phyloP scores from a whole-genome alignment of 345 rosid genomes.

The Hevea brasiliensis region DNA sequence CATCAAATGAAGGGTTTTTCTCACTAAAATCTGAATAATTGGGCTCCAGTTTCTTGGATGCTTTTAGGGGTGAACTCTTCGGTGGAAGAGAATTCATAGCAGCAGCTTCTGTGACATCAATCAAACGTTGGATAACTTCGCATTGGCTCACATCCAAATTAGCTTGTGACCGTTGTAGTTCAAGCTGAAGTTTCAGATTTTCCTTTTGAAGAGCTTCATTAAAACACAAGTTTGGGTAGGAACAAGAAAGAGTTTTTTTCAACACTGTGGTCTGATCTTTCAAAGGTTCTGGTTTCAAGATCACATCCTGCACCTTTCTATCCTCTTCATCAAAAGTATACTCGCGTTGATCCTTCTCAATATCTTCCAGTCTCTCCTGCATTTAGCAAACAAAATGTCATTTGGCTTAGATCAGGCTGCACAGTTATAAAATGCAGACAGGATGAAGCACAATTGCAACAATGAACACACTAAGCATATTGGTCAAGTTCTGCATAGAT shows the following conservation, averaged over 20 bases:
- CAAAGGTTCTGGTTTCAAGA: constrained; percentile 70
- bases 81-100: constrained; percentile 42
- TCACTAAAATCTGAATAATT: constrained; percentile 45
- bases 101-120: constrained; percentile 76
- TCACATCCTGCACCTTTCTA: constrained; percentile 76
- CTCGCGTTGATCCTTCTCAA: constrained; percentile 88
- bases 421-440: background rate
- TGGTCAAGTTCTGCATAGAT: background rate
- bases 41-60: constrained; percentile 52
- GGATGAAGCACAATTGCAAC: background rate
- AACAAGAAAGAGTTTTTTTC: constrained; percentile 83
- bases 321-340: constrained; percentile 93
- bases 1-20: constrained; percentile 44
- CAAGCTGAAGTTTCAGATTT: constrained; percentile 73
- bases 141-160: constrained; percentile 78
- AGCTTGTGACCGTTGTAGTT: constrained; percentile 82
- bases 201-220: constrained; percentile 78
- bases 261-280: constrained; percentile 59
- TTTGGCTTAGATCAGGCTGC: constrained; percentile 1
- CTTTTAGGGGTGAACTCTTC: constrained; percentile 47
- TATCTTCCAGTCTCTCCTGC: constrained; percentile 83
- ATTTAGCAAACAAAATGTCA: constrained; percentile 15
- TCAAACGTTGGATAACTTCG: constrained; percentile 82
- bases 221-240: constrained; percentile 82
- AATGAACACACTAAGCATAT: background rate